These are phyloP conservation scores for Fusarium sp. DNA, from an alignment of 2,329 filamentous ascomycete genomes.

Conservation along the genomic window DNA sequence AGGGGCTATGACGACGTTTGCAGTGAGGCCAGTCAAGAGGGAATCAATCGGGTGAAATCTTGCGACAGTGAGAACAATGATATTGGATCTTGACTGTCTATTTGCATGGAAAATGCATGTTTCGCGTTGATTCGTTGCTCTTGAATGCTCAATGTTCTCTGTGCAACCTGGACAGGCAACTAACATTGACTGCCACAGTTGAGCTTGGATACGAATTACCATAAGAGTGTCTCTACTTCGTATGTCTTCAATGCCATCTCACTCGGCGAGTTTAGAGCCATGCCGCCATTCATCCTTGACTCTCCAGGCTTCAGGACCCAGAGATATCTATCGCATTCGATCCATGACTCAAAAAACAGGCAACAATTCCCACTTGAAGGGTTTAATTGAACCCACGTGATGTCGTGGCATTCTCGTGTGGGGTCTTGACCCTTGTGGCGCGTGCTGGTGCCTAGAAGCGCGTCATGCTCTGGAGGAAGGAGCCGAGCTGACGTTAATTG, in stretches of 20 bases:
- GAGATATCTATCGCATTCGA: slow-evolving; percentile 13
- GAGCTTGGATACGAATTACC: neutral
- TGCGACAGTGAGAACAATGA: neutral
- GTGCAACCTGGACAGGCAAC: neutral
- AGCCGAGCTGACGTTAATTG: neutral
- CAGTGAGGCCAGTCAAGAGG: neutral
- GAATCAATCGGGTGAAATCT: neutral
- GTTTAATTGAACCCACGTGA: slow-evolving; percentile 42
- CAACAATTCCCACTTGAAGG: slow-evolving; percentile 23
- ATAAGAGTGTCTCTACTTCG: neutral
- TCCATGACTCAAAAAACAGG: slow-evolving; percentile 14
- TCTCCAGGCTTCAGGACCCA: slow-evolving; percentile 1
- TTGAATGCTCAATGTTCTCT: neutral
- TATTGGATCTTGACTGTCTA: neutral
- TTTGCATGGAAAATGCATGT: neutral
- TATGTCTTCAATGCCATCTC: too few relatives aligned
- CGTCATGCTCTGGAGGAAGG: slow-evolving; percentile 4
- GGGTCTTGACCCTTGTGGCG: slow-evolving; percentile 11
- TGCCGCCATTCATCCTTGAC: neutral
- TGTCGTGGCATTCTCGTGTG: slow-evolving; percentile 41
- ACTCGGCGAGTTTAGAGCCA: neutral
- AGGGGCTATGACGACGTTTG: neutral
- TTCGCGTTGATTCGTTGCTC: neutral
- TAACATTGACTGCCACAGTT: neutral
- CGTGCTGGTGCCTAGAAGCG: slow-evolving; percentile 44